Base-by-base conservation (phyloP, 1,284 basidiomycete species). In the Marasmius fiardii region DNA sequence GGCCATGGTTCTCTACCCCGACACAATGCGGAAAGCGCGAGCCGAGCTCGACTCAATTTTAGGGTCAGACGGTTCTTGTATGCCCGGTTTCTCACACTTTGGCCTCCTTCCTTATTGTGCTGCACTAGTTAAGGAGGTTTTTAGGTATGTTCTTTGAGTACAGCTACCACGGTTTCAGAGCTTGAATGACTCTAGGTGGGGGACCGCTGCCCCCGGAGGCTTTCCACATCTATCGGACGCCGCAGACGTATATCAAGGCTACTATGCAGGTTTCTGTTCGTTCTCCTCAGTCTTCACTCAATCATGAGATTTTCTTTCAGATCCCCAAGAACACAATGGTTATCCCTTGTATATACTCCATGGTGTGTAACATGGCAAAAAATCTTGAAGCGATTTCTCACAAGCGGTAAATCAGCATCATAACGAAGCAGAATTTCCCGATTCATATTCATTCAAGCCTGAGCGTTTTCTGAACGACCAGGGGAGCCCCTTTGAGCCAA, bases 221-320 rank as follows among this genome's bases (percentile, higher is more conserved):
- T 58, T 64, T 39, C 61, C 59, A 5, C 61, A 64, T 45, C 57
- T 51, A 16, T 53, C 58, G 18, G 58, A 61, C 31, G 45, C 20
- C 0, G 59, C 60, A 28, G 61, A 60, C 33, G 57, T 59, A 41
- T 63, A 60, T n/a, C 14, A 51, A 24, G 43, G 43, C 26, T 33
- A n/a, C 33, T 28, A n/a, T 11, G 45, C 28, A 23, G 21, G 45
- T 48, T n/a, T 11, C n/a, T 12, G n/a, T n/a, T n/a, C 35, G 2
- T 12, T 2, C n/a, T 12, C n/a, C 35, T 12, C 5, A 12, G 35
- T 12, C 3, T 5, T 11, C 12, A 3, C 5, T 5, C n/a, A n/a
- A 11, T 37, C n/a, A 37, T n/a, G 35, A 3, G 2, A 16, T n/a
- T 5, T 48, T 18, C n/a, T 21, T 26, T 11, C n/a, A 48, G 45